phyloP scores from a whole-genome alignment of 2,329 filamentous ascomycete genomes.

The Colletotrichum zoysiae region DNA sequence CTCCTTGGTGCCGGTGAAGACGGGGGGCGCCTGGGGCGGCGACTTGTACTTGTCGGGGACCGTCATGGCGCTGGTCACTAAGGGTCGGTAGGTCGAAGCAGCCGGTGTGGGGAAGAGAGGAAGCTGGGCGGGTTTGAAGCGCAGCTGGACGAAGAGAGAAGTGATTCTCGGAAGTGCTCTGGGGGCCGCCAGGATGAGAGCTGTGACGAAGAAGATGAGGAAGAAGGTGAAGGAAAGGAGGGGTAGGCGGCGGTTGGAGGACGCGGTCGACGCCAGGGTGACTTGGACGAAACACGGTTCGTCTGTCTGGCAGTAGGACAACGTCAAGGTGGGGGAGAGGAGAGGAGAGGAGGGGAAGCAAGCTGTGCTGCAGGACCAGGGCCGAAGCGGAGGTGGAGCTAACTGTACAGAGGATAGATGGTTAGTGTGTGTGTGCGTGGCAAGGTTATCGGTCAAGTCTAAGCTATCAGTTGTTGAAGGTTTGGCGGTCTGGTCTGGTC shows the following conservation, averaged over 20 bases:
- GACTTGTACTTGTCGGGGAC: slow-evolving; percentile 73
- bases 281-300: slow-evolving; percentile 38
- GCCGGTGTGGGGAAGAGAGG: slow-evolving; percentile 45
- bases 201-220: slow-evolving; percentile 66
- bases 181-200: slow-evolving; percentile 76
- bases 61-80: slow-evolving; percentile 71
- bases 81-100: slow-evolving; percentile 48
- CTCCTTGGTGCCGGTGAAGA: slow-evolving; percentile 80
- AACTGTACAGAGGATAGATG: slow-evolving; percentile 9
- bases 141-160: slow-evolving; percentile 69
- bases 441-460: too few species aligned
- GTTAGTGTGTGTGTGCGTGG: not conserved
- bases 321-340: slow-evolving; percentile 37
- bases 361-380: slow-evolving; percentile 33
- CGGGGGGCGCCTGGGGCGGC: slow-evolving; percentile 82
- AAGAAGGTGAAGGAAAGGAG: slow-evolving; percentile 62
- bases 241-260: slow-evolving; percentile 43
- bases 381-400: slow-evolving; percentile 5
- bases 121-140: slow-evolving; percentile 51
- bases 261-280: slow-evolving; percentile 55
- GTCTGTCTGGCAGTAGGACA: slow-evolving; percentile 21
- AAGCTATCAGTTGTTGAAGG: not conserved
- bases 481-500: not conserved
- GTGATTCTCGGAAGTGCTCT: slow-evolving; percentile 70
- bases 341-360: slow-evolving; percentile 1